phyloP scores from a whole-genome alignment of 2,329 filamentous ascomycete genomes.

The Dothideomycetidae sp. region DNA sequence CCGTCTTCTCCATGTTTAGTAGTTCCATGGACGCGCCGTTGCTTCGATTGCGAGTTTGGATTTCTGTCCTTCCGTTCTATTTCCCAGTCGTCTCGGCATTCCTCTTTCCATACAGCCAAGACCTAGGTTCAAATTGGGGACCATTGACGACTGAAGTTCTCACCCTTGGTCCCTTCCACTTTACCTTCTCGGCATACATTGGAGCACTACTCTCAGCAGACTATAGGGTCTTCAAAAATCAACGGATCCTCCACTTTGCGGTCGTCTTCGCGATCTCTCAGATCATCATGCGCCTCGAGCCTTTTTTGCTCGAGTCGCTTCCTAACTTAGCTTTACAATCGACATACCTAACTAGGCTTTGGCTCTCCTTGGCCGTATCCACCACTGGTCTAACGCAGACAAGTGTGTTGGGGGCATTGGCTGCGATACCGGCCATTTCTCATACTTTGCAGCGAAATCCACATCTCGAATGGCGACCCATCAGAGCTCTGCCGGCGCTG shows the following conservation, averaged over 20 bases:
- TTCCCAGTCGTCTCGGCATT: conserved; percentile 59
- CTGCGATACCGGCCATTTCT: conserved; percentile 46
- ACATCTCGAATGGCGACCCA: conserved; percentile 6
- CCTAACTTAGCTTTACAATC: not conserved
- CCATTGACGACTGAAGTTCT: conserved; percentile 61
- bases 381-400: conserved; percentile 1
- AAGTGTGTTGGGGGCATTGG: conserved; percentile 1
- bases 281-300: conserved; percentile 12
- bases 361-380: conserved; percentile 3
- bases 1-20: not conserved
- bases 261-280: conserved; percentile 42
- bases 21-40: not conserved
- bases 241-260: conserved; percentile 52
- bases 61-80: conserved; percentile 63
- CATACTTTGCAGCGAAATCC: conserved; percentile 58
- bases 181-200: conserved; percentile 25
- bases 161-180: conserved; percentile 46
- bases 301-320: conserved; percentile 4
- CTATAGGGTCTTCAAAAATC: conserved; percentile 9
- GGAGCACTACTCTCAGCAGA: conserved; percentile 20
- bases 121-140: conserved; percentile 54
- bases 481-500: conserved; percentile 43
- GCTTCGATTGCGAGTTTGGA: conserved; percentile 37
- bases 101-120: conserved; percentile 51
- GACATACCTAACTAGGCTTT: conserved; percentile 2